Percentiles rank a stretch among this genome's conserved stretches.
Evolutionary conservation across 495 filamentous ascomycete genomes (phyloP).

Genomic region (Aspergillus nidulans): DNA sequence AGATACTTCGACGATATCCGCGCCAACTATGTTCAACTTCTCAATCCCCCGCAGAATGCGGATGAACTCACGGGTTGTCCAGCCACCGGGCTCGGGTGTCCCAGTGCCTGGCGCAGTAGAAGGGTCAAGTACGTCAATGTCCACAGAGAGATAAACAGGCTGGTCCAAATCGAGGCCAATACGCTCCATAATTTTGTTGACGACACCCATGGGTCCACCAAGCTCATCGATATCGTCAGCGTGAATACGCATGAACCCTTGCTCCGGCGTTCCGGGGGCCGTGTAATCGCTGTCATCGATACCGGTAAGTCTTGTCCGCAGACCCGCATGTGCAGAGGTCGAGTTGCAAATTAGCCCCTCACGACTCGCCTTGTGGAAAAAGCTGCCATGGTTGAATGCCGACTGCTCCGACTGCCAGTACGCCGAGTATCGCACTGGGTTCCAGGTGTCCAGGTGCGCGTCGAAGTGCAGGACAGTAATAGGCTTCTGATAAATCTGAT

Average conservation of each 20-base stretch:
- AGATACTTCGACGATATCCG: constrained; percentile 81
- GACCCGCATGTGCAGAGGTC: constrained; percentile 70
- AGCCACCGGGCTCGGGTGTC: constrained; percentile 70
- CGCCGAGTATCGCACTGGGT: constrained; percentile 70
- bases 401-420: constrained; percentile 67
- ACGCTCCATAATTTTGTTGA: constrained; percentile 52
- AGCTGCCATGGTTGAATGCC: constrained; percentile 76
- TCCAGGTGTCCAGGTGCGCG: constrained; percentile 79
- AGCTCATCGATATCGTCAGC: constrained; percentile 72
- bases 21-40: constrained; percentile 66
- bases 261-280: constrained; percentile 42
- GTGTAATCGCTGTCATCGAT: constrained; percentile 62
- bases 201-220: constrained; percentile 49
- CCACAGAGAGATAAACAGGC: constrained; percentile 68
- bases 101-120: constrained; percentile 68
- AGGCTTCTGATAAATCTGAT: constrained; percentile 63
- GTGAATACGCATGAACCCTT: constrained; percentile 62
- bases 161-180: constrained; percentile 60
- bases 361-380: constrained; percentile 77
- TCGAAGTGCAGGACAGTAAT: constrained; percentile 84
- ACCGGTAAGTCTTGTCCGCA: constrained; percentile 68
- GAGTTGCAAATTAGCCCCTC: constrained; percentile 68
- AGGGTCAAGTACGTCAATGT: constrained; percentile 74
- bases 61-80: constrained; percentile 70
- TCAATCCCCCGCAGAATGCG: constrained; percentile 65